Evolutionary conservation across 768 basidiomycete species (phyloP).

Genomic region (Suillus fuscotomentosus): DNA sequence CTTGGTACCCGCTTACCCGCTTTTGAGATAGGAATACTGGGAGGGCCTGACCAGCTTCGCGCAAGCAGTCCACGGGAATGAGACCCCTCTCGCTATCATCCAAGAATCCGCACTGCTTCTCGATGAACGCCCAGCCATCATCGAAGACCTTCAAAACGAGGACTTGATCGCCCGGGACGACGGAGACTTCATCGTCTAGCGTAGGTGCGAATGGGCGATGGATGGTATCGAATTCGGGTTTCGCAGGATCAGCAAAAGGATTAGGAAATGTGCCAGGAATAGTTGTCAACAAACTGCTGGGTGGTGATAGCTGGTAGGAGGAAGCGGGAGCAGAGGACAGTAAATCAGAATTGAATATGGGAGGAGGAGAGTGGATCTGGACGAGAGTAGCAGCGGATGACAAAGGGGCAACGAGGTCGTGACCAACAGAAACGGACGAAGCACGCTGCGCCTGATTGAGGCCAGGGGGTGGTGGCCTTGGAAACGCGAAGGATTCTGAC

Average conservation of each 20-base stretch:
- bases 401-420: slow-evolving; percentile 1
- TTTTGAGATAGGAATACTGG: slow-evolving; percentile 50
- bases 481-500: slow-evolving; percentile 68
- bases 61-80: slow-evolving; percentile 71
- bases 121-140: slow-evolving; percentile 70
- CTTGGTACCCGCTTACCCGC: slow-evolving; percentile 40
- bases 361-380: slow-evolving; percentile 17
- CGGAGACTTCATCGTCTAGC: slow-evolving; percentile 57
- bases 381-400: slow-evolving; percentile 20
- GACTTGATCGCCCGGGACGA: slow-evolving; percentile 50
- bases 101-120: slow-evolving; percentile 33
- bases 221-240: slow-evolving; percentile 44
- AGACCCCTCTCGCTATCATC: slow-evolving; percentile 39
- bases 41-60: slow-evolving; percentile 44
- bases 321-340: slow-evolving; percentile 15
- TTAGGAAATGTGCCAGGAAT: slow-evolving; percentile 12
- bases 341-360: slow-evolving; percentile 13
- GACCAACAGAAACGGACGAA: slow-evolving; percentile 1
- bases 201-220: slow-evolving; percentile 55
- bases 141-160: slow-evolving; percentile 55
- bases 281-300: not conserved
- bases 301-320: slow-evolving; percentile 11
- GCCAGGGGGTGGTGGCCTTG: slow-evolving; percentile 55
- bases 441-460: not conserved
- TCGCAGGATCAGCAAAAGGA: slow-evolving; percentile 35